Base-by-base conservation (phyloP, 148 eudicot species). In the Vaccinium macrocarpon region DNA sequence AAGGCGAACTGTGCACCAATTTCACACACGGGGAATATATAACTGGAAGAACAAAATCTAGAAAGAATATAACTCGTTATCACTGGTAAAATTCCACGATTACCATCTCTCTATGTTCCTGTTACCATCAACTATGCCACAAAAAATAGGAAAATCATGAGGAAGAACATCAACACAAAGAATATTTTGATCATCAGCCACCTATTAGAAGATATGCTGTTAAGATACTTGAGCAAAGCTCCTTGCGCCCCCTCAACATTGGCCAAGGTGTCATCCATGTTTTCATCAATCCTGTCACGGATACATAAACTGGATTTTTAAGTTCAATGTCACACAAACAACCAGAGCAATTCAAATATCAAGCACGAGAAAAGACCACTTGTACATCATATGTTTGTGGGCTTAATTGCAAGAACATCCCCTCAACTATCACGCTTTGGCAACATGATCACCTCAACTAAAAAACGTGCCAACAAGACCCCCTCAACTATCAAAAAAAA, bases 111-210 rank as follows among this genome's bases (percentile, higher is more conserved):
- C 73, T 79, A 8, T 48, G 35, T 42, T 52, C 62, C 78, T 8
- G 62, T 57, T 38, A 68, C 35, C 2, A 66, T 71, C 25, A 71
- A 50, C 75, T 91, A 92, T 51, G 94, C 94, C 76, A 92, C 94
- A 85, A 92, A 92, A 74, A 92, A 92, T 80, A 92, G 89, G 91
- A 92, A 92, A 84, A 92, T 89, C 92, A 92, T 89, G 66, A 92
- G 90, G 85, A 92, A 92, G 83, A 92, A 90, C 73, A 92, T 86
- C 89, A 92, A 86, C 73, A 92, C 94, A 87, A 90, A 88, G 89
- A 92, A 92, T 88, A 92, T 92, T 84, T 92, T 92, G 90, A 92
- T 92, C 94, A 92, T 92, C 90, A 92, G 91, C 94, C 94, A 92
- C 86, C 94, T 85, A 87, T 91, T 92, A 52, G 94, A 92, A 38